Conservation (phyloP, 306 rosid genomes). For the Purshia tridentata region DNA sequence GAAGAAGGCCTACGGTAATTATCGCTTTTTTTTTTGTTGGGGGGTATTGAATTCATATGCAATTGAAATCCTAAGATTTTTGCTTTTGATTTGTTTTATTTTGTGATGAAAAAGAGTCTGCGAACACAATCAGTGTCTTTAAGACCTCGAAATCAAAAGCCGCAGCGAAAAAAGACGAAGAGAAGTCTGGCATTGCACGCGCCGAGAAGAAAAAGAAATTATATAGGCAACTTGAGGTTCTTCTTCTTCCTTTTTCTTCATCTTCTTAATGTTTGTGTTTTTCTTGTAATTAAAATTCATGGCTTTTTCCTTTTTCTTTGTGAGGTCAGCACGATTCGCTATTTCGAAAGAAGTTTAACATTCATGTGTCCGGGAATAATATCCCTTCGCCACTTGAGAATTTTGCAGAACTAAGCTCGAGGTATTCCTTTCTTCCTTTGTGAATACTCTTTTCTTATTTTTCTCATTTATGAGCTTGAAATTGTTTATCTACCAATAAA, state of each 20-base stretch:
- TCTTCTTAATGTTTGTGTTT: constrained; percentile 1
- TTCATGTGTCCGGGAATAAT: constrained; percentile 84
- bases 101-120: constrained; percentile 39
- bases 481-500: constrained; percentile 3
- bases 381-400: constrained; percentile 73
- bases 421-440: constrained; percentile 42
- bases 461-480: background rate
- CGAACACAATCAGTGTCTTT: constrained; percentile 73
- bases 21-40: background rate
- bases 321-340: constrained; percentile 60
- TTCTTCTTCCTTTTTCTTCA: background rate
- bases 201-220: constrained; percentile 59
- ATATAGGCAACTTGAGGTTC: constrained; percentile 76
- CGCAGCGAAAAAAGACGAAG: constrained; percentile 31
- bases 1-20: constrained; percentile 45
- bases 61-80: background rate
- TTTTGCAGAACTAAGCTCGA: constrained; percentile 72
- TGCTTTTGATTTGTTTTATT: constrained; percentile 14
- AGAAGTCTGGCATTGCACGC: constrained; percentile 27
- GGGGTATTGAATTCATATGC: background rate
- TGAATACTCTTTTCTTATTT: constrained; percentile 8
- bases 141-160: constrained; percentile 49
- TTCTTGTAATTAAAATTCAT: constrained; percentile 19
- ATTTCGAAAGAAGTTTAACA: constrained; percentile 63
- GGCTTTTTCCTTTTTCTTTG: background rate